Evolutionary conservation across 2,329 filamentous ascomycete species (phyloP), one percentile per base, ranked within the genome.

Genomic region (Macroventuria anomochaeta): DNA sequence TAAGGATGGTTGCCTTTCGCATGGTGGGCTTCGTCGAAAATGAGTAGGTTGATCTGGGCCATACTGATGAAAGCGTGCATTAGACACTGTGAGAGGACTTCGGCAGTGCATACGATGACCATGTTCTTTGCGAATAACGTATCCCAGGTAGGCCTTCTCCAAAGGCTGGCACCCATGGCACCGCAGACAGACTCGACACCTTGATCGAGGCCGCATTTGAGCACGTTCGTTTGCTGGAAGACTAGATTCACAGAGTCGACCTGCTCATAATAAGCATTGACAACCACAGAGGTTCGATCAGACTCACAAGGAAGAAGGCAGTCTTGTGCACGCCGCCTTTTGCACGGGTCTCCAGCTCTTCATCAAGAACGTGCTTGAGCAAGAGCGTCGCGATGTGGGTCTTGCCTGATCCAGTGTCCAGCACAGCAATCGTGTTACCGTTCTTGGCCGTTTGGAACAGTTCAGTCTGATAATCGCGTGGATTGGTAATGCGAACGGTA

Each of bases 11-110:
- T 89, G 72, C 93, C 96, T 76, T 99, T 99, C 0, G 93, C 87
- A 68, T 97, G 95, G 67, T 99, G 95, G 5, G 93, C 95, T 75
- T 99, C 95, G 67, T 99, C 95, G 61, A 99, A 96, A 55, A 97
- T 87, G 31, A 99, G 80, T 1, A 99, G 82, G 67, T 93, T 97
- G 72, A 97, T 91, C 63, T 89, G 85, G 15, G 85, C 79, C 78
- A 99, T 96, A 8, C 75, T 83, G 54, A 97, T 83, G 73, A 91
- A 96, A 0, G 89, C 88, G 64, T 89, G 88, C 59, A 87, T 83
- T 2, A 99, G 82, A 63, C 89, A 91, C 57, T 90, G 85, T 29
- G 89, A 82, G 4, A 97, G 80, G 3, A 97, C 88, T 64, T 95
- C 92, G 0, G 93, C 93, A 0, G 95, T 97, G 76, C 92, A 97